These are phyloP conservation scores for Chaetomiaceae sp. DNA, from an alignment of 2,329 filamentous ascomycete genomes.

Conservation along the genomic window DNA sequence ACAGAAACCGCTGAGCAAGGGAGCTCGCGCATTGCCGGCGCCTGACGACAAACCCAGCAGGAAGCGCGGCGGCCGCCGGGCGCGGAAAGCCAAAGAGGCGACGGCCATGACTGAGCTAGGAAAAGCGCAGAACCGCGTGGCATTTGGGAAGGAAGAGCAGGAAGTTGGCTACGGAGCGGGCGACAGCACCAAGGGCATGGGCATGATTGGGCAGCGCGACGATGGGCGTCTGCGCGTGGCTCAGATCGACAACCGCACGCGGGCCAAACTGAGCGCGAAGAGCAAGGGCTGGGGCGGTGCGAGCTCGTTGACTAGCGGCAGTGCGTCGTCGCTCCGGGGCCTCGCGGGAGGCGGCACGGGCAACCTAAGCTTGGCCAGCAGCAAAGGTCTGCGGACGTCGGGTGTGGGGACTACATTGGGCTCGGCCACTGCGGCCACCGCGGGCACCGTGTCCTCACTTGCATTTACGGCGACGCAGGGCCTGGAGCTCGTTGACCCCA, in stretches of 20 bases:
- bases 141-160: conserved; percentile 90
- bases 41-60: conserved; percentile 93
- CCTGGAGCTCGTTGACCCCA: conserved; percentile 90
- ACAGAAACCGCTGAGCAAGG: conserved; percentile 85
- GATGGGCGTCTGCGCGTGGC: conserved; percentile 83
- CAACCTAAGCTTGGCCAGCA: conserved; percentile 67
- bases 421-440: conserved; percentile 45
- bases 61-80: conserved; percentile 86
- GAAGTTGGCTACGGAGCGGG: conserved; percentile 88
- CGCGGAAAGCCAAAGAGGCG: conserved; percentile 92
- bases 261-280: conserved; percentile 89
- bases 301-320: conserved; percentile 55
- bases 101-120: conserved; percentile 94
- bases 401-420: conserved; percentile 69
- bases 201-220: conserved; percentile 88
- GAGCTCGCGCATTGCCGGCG: conserved; percentile 77
- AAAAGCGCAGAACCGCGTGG: conserved; percentile 94
- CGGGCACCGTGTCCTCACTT: conserved; percentile 77
- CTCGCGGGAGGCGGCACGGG: conserved; percentile 59
- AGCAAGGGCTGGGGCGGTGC: conserved; percentile 86
- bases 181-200: conserved; percentile 79
- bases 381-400: conserved; percentile 72
- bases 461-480: conserved; percentile 95
- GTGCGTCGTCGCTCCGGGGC: conserved; percentile 76
- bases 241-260: conserved; percentile 89